Evolutionary conservation across 2,329 filamentous ascomycete genomes (phyloP).

Genomic region (Aspergillus bombycis): DNA sequence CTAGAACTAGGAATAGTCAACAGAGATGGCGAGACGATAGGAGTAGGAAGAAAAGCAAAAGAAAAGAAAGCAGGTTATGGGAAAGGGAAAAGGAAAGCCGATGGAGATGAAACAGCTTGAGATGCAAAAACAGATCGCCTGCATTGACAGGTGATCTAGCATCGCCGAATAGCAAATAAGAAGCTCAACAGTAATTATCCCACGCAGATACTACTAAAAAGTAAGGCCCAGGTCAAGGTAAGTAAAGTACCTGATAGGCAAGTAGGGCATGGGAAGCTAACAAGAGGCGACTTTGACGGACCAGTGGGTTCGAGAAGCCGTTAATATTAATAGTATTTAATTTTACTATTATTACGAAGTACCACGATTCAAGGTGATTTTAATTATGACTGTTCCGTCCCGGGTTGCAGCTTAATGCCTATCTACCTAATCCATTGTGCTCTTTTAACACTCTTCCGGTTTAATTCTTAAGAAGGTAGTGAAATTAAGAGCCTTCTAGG

Average conservation of each 20-base stretch:
- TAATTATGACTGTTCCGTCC: constrained; percentile 7
- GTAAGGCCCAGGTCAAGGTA: not conserved
- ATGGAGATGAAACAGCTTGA: constrained; percentile 27
- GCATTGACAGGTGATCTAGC: constrained; percentile 29
- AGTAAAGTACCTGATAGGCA: constrained; percentile 1
- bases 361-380: not conserved
- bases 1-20: constrained; percentile 6
- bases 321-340: constrained; percentile 21
- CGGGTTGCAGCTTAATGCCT: not conserved
- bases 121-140: constrained; percentile 31
- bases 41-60: constrained; percentile 9
- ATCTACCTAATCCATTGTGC: not conserved
- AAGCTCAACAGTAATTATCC: constrained; percentile 20
- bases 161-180: constrained; percentile 24
- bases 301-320: constrained; percentile 23
- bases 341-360: constrained; percentile 15
- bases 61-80: constrained; percentile 17
- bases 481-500: not conserved
- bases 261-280: constrained; percentile 15
- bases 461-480: not conserved
- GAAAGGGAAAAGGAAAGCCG: constrained; percentile 9
- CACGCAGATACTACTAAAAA: constrained; percentile 1
- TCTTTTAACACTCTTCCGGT: not conserved
- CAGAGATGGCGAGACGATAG: not conserved
- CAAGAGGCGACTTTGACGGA: constrained; percentile 21